Evolutionary conservation across 495 filamentous ascomycete genomes (phyloP).

Genomic region (Xylaria castorea): DNA sequence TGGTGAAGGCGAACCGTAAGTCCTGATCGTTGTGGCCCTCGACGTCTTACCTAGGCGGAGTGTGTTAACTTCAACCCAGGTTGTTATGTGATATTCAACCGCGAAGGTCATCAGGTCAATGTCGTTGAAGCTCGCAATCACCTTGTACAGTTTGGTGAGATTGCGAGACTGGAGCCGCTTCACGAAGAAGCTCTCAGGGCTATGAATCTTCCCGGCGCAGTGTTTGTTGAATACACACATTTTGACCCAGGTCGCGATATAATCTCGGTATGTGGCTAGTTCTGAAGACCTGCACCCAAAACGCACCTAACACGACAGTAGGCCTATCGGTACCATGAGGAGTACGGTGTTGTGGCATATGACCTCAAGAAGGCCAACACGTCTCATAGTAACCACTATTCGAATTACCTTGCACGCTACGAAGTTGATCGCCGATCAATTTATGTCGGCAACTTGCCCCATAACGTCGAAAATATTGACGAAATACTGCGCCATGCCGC

Average conservation of each 20-base stretch:
- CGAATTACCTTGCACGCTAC: slow-evolving; percentile 48
- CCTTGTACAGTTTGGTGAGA: slow-evolving; percentile 48
- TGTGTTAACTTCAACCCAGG: slow-evolving; percentile 46
- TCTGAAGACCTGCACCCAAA: not conserved
- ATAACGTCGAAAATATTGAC: slow-evolving; percentile 40
- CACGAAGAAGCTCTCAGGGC: slow-evolving; percentile 33
- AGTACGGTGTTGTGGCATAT: slow-evolving; percentile 42
- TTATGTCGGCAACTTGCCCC: slow-evolving; percentile 59
- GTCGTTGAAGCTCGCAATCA: slow-evolving; percentile 51
- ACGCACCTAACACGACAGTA: slow-evolving; percentile 31
- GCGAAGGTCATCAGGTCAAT: slow-evolving; percentile 47
- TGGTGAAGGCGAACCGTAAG: slow-evolving; percentile 63
- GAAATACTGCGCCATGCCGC: slow-evolving; percentile 49
- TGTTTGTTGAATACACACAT: slow-evolving; percentile 58
- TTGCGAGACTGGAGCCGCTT: slow-evolving; percentile 44
- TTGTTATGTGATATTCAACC: slow-evolving; percentile 56
- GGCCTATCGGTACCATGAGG: slow-evolving; percentile 38
- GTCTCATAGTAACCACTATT: slow-evolving; percentile 36
- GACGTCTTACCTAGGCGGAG: not conserved
- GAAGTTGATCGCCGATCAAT: slow-evolving; percentile 58
- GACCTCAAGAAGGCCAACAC: slow-evolving; percentile 41
- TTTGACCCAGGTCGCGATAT: slow-evolving; percentile 52
- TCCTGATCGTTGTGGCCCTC: slow-evolving; percentile 19
- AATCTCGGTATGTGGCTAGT: slow-evolving; percentile 43
- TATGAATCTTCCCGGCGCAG: slow-evolving; percentile 50